phyloP scores from a whole-genome alignment of 2,329 filamentous ascomycete species.

The Cladosporium phlei region DNA sequence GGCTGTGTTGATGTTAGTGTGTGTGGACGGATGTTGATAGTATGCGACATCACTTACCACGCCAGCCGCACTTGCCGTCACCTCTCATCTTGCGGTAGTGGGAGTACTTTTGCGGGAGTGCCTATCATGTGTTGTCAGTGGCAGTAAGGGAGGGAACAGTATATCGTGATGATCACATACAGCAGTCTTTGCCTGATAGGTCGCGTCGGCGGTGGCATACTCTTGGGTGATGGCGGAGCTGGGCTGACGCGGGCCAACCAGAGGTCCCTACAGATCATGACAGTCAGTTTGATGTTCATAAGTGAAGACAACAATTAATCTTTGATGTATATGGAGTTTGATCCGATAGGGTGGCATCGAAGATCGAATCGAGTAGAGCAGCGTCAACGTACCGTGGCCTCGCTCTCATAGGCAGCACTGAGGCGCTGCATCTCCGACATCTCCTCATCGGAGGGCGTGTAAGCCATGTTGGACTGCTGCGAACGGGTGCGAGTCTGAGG shows the following conservation, averaged over 20 bases:
- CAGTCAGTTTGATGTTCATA: slow-evolving; percentile 19
- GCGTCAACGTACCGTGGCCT: slow-evolving; percentile 44
- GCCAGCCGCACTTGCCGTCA: slow-evolving; percentile 95
- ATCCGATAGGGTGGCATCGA: neutral
- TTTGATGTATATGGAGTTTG: slow-evolving; percentile 1
- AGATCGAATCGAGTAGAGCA: neutral
- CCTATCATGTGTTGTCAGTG: slow-evolving; percentile 43
- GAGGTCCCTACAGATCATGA: slow-evolving; percentile 59
- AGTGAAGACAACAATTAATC: too few species aligned
- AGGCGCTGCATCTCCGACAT: slow-evolving; percentile 59
- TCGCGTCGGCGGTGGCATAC: slow-evolving; percentile 81
- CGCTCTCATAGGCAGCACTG: slow-evolving; percentile 57
- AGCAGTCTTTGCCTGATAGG: slow-evolving; percentile 80
- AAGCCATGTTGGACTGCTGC: slow-evolving; percentile 32
- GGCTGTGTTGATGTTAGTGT: slow-evolving; percentile 53
- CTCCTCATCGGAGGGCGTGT: slow-evolving; percentile 46
- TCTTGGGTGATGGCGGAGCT: slow-evolving; percentile 75
- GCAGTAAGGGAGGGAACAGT: neutral
- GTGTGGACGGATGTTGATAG: slow-evolving; percentile 9
- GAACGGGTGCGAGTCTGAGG: slow-evolving; percentile 1
- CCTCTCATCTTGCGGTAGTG: slow-evolving; percentile 84
- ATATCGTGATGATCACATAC: slow-evolving; percentile 50
- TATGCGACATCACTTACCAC: slow-evolving; percentile 62
- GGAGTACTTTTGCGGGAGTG: slow-evolving; percentile 76
- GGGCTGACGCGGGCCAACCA: slow-evolving; percentile 72